Percentiles rank a stretch among this genome's conserved stretches.
phyloP scores from a whole-genome alignment of 345 rosid genomes.

The Arabis alpina region DNA sequence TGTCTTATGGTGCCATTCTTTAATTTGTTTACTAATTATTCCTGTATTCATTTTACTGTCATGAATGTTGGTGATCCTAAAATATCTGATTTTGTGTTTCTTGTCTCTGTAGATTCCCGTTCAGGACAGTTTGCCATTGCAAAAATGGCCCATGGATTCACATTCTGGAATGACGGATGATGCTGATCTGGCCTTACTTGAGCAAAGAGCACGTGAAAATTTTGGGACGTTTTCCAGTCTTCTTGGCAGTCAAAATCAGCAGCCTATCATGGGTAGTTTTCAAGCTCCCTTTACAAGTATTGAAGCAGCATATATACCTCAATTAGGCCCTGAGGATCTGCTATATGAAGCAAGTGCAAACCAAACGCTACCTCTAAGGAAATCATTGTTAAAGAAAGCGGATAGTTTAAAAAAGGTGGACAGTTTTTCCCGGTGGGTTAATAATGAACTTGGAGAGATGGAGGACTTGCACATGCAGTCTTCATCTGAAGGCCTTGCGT shows the following conservation, averaged over 20 bases:
- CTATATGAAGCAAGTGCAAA: constrained; percentile 53
- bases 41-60: constrained; percentile 5
- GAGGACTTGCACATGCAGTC: constrained; percentile 77
- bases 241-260: constrained; percentile 52
- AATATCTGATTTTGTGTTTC: constrained; percentile 17
- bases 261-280: constrained; percentile 33
- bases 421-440: constrained; percentile 91
- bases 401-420: constrained; percentile 77
- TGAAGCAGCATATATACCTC: constrained; percentile 48
- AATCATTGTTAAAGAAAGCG: constrained; percentile 52
- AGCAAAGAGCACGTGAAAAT: constrained; percentile 49
- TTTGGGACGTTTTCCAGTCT: constrained; percentile 48
- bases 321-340: constrained; percentile 49
- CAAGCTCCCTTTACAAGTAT: constrained; percentile 43
- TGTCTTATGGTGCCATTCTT: constrained; percentile 17
- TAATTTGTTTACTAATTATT: constrained; percentile 1
- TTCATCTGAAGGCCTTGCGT: constrained; percentile 73
- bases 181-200: constrained; percentile 49
- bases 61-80: constrained; percentile 8
- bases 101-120: constrained; percentile 49
- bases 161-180: constrained; percentile 56
- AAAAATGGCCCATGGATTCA: constrained; percentile 48
- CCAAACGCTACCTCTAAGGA: constrained; percentile 39
- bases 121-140: constrained; percentile 43
- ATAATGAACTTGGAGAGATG: constrained; percentile 75